These are phyloP conservation scores for Letharia columbiana DNA, from an alignment of 495 filamentous ascomycete genomes.

Conservation along the genomic window DNA sequence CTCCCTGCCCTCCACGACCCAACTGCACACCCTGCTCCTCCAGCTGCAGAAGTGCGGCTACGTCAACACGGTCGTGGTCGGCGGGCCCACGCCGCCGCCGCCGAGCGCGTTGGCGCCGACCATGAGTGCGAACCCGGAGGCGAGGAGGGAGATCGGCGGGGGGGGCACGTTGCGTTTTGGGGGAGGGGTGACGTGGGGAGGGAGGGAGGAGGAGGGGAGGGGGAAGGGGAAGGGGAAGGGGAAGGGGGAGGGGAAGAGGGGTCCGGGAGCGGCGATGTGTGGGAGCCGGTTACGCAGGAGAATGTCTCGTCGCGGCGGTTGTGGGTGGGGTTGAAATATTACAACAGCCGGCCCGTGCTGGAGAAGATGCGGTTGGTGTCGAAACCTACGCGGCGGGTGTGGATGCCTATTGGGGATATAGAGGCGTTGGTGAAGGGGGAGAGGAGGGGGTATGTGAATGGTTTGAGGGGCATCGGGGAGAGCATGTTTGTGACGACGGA, in stretches of 20 bases:
- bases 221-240: slow-evolving; percentile 30
- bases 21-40: slow-evolving; percentile 67
- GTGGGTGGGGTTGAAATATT: slow-evolving; percentile 94
- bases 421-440: slow-evolving; percentile 57
- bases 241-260: slow-evolving; percentile 29
- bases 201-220: slow-evolving; percentile 31
- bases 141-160: slow-evolving; percentile 3
- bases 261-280: neutral
- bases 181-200: slow-evolving; percentile 56
- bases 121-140: slow-evolving; percentile 24
- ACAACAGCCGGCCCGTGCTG: slow-evolving; percentile 77
- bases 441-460: slow-evolving; percentile 54
- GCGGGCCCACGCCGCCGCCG: slow-evolving; percentile 56
- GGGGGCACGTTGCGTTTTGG: slow-evolving; percentile 32
- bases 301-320: slow-evolving; percentile 72
- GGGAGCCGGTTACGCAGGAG: slow-evolving; percentile 53
- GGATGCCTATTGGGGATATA: slow-evolving; percentile 52
- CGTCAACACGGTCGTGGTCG: slow-evolving; percentile 73
- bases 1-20: slow-evolving; percentile 71
- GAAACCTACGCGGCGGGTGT: slow-evolving; percentile 67
- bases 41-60: slow-evolving; percentile 77
- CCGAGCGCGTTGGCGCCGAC: slow-evolving; percentile 41
- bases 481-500: slow-evolving; percentile 72
- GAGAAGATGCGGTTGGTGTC: slow-evolving; percentile 58
- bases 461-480: slow-evolving; percentile 73